Evolutionary conservation across 2,329 filamentous ascomycete genomes (phyloP).

Genomic region (Diplodia scrobiculata): DNA sequence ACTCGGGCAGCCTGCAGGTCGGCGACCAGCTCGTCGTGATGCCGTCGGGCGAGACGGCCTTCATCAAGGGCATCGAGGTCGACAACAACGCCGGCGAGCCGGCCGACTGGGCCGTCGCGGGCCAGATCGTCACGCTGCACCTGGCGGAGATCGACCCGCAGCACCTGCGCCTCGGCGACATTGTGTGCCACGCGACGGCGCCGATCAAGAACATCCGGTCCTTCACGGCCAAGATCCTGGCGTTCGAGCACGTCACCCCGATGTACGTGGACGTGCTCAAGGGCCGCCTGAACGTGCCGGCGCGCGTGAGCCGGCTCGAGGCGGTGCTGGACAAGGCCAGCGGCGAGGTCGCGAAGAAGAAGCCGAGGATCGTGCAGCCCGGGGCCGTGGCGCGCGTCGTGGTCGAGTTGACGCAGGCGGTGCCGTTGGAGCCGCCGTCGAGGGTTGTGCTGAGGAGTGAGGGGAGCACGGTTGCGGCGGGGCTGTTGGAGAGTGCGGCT

Average conservation of each 20-base stretch:
- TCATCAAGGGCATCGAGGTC: slow-evolving; percentile 78
- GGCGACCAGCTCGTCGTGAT: slow-evolving; percentile 79
- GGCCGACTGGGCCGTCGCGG: slow-evolving; percentile 87
- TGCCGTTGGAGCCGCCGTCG: slow-evolving; percentile 78
- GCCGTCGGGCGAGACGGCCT: slow-evolving; percentile 77
- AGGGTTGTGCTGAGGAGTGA: slow-evolving; percentile 78
- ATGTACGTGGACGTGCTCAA: slow-evolving; percentile 88
- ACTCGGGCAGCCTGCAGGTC: slow-evolving; percentile 78
- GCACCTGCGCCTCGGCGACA: slow-evolving; percentile 76
- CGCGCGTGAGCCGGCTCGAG: slow-evolving; percentile 69
- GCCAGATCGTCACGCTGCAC: slow-evolving; percentile 84
- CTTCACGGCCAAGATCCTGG: slow-evolving; percentile 81
- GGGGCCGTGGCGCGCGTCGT: slow-evolving; percentile 74
- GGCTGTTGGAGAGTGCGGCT: slow-evolving; percentile 65
- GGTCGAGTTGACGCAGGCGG: slow-evolving; percentile 70
- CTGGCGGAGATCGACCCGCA: slow-evolving; percentile 81
- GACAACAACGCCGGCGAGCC: slow-evolving; percentile 55
- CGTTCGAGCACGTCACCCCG: slow-evolving; percentile 85
- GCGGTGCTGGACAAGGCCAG: slow-evolving; percentile 77
- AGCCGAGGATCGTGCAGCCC: slow-evolving; percentile 79
- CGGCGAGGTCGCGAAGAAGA: slow-evolving; percentile 77
- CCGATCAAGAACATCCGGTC: slow-evolving; percentile 71
- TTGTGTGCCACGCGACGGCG: slow-evolving; percentile 70
- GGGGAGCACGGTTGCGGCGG: slow-evolving; percentile 84
- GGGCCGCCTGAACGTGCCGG: slow-evolving; percentile 77